Conservation (phyloP, 75 land plant species). For the Chamaecyparis obtusa region DNA sequence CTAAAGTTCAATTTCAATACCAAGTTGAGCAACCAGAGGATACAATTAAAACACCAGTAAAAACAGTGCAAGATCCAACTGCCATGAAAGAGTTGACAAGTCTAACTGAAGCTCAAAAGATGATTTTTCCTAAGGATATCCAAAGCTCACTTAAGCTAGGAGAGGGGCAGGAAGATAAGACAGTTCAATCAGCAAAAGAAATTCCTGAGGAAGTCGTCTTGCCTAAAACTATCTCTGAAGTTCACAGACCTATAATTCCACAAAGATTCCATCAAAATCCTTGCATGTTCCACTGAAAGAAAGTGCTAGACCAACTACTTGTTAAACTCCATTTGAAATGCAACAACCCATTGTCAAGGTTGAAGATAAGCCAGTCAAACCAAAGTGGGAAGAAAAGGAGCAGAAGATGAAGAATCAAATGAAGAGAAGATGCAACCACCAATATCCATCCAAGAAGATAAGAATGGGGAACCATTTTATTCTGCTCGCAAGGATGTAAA, state of each 20-base stretch:
- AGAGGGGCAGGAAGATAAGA: background rate
- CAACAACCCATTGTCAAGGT: background rate
- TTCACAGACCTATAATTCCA: background rate
- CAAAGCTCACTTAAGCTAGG: background rate
- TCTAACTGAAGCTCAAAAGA: background rate
- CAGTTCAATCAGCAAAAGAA: background rate
- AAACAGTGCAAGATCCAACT: background rate
- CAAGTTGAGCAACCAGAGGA: slow-evolving; percentile 2
- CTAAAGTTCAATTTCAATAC: background rate
- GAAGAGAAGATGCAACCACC: background rate
- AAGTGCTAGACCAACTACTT: background rate
- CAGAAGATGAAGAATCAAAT: background rate
- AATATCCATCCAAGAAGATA: background rate
- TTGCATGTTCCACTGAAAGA: background rate
- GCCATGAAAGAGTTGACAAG: background rate
- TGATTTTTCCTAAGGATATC: background rate
- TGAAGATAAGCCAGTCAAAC: background rate
- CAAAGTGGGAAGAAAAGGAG: background rate
- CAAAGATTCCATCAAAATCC: background rate
- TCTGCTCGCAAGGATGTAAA: background rate
- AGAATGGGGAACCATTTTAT: background rate
- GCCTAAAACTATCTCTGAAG: background rate
- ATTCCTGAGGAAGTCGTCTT: background rate
- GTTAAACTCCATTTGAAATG: background rate
- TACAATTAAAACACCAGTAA: background rate